Base-by-base conservation (phyloP, 2,329 filamentous ascomycete species). In the Penicillium freii region DNA sequence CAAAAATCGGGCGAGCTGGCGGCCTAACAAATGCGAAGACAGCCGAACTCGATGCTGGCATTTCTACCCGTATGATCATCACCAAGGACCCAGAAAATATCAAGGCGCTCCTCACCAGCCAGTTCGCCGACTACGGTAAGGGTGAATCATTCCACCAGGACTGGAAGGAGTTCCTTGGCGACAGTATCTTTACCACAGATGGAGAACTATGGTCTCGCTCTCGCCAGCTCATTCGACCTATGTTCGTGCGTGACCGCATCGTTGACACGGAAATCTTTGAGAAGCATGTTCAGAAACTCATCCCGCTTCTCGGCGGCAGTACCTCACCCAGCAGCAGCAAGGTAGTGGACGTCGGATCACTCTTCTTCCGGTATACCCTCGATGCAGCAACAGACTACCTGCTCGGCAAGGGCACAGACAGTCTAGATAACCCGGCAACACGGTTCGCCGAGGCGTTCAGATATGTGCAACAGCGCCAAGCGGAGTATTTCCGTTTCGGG, bases 41-140 rank as follows among this genome's bases (percentile, higher is more conserved):
- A 1, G 67, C 65, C 11, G 69, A 73, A 45, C 48, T 71, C 17
- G 66, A 70, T 42, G 62, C 67, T 6, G 71, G 70, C 2, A 57
- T 73, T 29, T 69, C 67, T 6, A 66, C 62, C 15, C 84, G 89
- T n/a, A 73, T 88, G 23, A 73, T 95, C 58, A 82, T 94, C 68
- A 96, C 92, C 0, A 84, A 84, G 5, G 91, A 96, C 64, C 89
- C 89, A 0, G 91, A 95, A 68, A 96, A 96, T 70, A 89, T 96
- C 78, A 96, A 96, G 73, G 90, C 92, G 6, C 82, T 97, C 23
- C 80, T 97, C n/a, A 90, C 92, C 0, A 89, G 88, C 1, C 91
- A 96, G 69, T 97, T 97, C 69, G 76, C 77, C 40, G 90, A 96
- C 69, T 97, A 87, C 70, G 92, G 92, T 62, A 96, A 96, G 75